Conservation (phyloP, 352 stramenopile genomes). For the Globisporangium cylindrosporum region DNA sequence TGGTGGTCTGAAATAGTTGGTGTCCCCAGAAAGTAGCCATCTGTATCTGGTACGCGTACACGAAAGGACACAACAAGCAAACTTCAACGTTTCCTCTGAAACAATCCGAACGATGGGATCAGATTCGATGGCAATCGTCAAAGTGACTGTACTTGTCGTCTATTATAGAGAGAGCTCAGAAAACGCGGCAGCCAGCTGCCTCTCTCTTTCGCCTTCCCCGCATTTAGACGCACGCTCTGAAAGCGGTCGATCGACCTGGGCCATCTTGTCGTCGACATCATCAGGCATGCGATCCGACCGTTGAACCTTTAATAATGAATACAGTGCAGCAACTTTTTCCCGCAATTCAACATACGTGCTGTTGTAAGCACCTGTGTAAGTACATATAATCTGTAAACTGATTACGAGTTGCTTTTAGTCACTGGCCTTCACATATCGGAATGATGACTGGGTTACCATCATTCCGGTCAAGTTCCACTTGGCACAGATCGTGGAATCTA, state of each 20-base stretch:
- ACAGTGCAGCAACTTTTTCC: neutral
- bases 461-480: constrained; percentile 3
- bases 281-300: neutral
- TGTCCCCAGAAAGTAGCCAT: neutral
- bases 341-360: neutral
- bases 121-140: too few species aligned
- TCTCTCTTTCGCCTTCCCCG: neutral
- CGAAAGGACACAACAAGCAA: too few species aligned
- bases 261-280: neutral
- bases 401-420: neutral
- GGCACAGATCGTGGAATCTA: neutral
- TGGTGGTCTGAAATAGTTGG: neutral
- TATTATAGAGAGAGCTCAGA: neutral
- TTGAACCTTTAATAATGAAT: neutral
- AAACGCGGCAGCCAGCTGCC: neutral
- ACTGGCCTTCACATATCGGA: neutral
- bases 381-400: neutral
- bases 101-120: too few species aligned
- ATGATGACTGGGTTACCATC: constrained; percentile 1
- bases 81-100: too few species aligned
- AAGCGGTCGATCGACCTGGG: neutral
- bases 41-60: too few species aligned
- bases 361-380: neutral
- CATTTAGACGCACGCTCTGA: neutral
- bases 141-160: too few species aligned